These are phyloP conservation scores for Alternaria sp. DNA, from an alignment of 2,329 filamentous ascomycete genomes.

Conservation along the genomic window DNA sequence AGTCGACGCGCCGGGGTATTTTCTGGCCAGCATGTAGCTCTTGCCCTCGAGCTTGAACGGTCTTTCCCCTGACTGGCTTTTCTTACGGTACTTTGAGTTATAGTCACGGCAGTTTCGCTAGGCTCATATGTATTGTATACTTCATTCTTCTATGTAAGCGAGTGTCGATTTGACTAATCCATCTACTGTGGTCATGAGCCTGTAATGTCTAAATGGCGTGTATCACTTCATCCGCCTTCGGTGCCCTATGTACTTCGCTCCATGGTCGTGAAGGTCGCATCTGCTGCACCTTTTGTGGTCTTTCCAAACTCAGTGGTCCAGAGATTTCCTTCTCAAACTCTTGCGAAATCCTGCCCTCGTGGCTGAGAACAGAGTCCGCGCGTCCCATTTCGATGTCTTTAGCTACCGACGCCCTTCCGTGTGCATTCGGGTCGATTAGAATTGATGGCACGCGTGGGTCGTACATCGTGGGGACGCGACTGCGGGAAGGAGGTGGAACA, in stretches of 20 bases:
- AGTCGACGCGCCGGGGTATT: too few species aligned
- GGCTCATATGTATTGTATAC: too few species aligned
- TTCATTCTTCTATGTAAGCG: neutral
- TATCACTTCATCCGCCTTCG: slow-evolving; percentile 4
- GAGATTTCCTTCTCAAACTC: slow-evolving; percentile 17
- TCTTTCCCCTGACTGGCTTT: neutral
- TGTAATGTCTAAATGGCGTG: slow-evolving; percentile 11
- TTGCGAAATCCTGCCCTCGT: slow-evolving; percentile 4
- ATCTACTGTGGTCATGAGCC: neutral
- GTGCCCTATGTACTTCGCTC: slow-evolving; percentile 29
- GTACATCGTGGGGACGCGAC: slow-evolving; percentile 32
- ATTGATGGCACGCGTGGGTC: slow-evolving; percentile 25
- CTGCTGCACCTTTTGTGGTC: slow-evolving; percentile 18
- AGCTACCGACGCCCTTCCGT: slow-evolving; percentile 15
- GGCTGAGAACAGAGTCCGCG: slow-evolving; percentile 24
- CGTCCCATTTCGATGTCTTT: slow-evolving; percentile 17
- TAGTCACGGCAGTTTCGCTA: too few species aligned
- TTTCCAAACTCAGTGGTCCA: slow-evolving; percentile 26
- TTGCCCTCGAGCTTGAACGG: neutral
- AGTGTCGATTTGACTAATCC: neutral
- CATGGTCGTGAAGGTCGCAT: slow-evolving; percentile 36
- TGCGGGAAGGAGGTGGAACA: slow-evolving; percentile 14
- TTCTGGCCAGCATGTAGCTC: neutral
- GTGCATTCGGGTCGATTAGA: slow-evolving; percentile 20
- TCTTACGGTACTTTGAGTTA: too few species aligned